phyloP scores from a whole-genome alignment of 1,284 basidiomycete genomes.

The Schizopora paradoxa region DNA sequence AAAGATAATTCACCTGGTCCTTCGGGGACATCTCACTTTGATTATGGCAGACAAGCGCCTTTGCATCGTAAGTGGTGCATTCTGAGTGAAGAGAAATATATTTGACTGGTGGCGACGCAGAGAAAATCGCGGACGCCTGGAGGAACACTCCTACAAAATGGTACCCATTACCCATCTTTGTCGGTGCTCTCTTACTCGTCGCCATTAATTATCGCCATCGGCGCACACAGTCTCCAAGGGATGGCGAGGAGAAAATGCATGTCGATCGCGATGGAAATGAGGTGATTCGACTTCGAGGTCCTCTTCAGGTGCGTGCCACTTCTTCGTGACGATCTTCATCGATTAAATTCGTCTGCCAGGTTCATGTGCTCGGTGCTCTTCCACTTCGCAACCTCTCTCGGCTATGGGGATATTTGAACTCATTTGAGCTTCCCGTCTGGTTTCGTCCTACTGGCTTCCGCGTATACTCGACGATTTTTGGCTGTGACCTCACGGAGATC shows the following conservation, averaged over 20 bases:
- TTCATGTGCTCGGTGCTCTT: conserved; percentile 92
- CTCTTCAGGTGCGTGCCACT: conserved; percentile 79
- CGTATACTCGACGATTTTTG: conserved; percentile 83
- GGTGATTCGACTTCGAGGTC: conserved; percentile 76
- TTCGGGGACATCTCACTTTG: too few species aligned
- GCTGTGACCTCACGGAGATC: conserved; percentile 92
- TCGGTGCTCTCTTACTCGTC: conserved; percentile 84
- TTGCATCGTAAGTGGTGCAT: conserved; percentile 9
- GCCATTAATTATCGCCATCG: conserved; percentile 77
- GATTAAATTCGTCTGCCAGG: conserved; percentile 40
- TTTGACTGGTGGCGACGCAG: conserved; percentile 23
- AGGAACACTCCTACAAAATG: conserved; percentile 86
- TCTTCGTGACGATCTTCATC: not conserved
- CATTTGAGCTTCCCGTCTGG: conserved; percentile 90
- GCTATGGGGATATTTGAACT: conserved; percentile 94
- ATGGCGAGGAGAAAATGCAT: conserved; percentile 49
- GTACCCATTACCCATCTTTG: conserved; percentile 92
- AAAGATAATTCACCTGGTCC: too few species aligned
- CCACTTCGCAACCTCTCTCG: conserved; percentile 92
- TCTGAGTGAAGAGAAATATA: not conserved
- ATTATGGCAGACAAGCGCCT: conserved; percentile 8
- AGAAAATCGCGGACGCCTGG: conserved; percentile 67
- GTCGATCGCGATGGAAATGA: conserved; percentile 71
- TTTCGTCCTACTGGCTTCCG: conserved; percentile 85
- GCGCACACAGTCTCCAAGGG: conserved; percentile 26